phyloP scores from a whole-genome alignment of 2,329 filamentous ascomycete species.

The Colletotrichum navitas region DNA sequence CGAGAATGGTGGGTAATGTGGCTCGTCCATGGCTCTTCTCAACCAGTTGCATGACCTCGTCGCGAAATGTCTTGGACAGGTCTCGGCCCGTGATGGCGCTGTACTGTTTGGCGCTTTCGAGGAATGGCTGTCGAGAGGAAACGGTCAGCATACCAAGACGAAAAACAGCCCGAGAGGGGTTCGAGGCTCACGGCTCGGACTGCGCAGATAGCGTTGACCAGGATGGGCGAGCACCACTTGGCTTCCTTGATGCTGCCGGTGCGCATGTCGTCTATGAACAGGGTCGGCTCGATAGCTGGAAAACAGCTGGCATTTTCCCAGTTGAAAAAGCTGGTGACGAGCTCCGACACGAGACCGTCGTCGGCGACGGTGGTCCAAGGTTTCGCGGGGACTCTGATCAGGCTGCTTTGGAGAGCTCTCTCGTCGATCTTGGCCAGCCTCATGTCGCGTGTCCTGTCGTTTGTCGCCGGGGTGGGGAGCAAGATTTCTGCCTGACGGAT shows the following conservation, averaged over 20 bases:
- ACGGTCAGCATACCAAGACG: conserved; percentile 1
- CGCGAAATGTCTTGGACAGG: conserved; percentile 18
- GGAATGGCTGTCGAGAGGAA: conserved; percentile 21
- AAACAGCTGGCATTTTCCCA: conserved; percentile 48
- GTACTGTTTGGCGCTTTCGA: conserved; percentile 33
- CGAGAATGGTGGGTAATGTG: conserved; percentile 31
- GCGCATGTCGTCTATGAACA: conserved; percentile 49
- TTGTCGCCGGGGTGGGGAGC: conserved; percentile 31
- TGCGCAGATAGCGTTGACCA: conserved; percentile 51
- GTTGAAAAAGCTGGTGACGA: conserved; percentile 49
- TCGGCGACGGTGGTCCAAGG: conserved; percentile 50
- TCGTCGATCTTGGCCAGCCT: conserved; percentile 40
- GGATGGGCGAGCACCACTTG: conserved; percentile 49
- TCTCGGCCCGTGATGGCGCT: conserved; percentile 33
- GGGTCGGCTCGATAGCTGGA: conserved; percentile 46
- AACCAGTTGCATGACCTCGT: conserved; percentile 35
- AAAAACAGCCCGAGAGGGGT: neutral
- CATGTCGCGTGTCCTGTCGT: conserved; percentile 26
- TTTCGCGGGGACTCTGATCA: conserved; percentile 46
- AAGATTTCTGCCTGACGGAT: conserved; percentile 44
- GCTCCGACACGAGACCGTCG: conserved; percentile 49
- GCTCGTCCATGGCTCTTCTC: conserved; percentile 38
- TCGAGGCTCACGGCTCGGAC: conserved; percentile 46
- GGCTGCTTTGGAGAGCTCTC: conserved; percentile 41
- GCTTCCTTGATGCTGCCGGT: conserved; percentile 37